Conservation (phyloP, 257 asterid species). For the Fraxinus excelsior region DNA sequence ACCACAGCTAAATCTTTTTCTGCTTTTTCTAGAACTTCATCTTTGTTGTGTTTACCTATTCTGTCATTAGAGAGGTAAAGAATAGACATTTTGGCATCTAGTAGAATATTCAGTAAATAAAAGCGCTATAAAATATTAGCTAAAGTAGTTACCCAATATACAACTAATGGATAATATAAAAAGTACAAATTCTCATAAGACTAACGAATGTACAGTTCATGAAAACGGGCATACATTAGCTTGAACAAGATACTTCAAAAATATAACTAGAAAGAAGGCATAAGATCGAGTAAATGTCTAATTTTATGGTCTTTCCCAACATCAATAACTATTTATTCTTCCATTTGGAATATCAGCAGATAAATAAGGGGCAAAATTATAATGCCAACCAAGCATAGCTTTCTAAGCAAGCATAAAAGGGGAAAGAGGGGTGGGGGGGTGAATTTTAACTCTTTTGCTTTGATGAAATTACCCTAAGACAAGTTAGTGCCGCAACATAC, state of each 20-base stretch:
- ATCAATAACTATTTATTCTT: background rate
- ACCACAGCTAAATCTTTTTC: slow-evolving; percentile 80
- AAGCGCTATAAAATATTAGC: background rate
- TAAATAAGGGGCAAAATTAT: background rate
- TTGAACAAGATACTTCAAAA: slow-evolving; percentile 5
- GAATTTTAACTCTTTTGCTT: background rate
- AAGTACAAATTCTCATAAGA: background rate
- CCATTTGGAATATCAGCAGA: background rate
- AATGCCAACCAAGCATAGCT: background rate
- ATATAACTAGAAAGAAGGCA: background rate
- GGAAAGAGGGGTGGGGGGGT: background rate
- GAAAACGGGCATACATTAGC: background rate
- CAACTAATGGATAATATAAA: background rate
- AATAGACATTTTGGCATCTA: background rate
- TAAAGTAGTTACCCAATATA: background rate
- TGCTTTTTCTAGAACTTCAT: slow-evolving; percentile 72
- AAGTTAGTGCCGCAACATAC: background rate
- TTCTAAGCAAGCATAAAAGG: background rate
- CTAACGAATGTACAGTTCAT: background rate
- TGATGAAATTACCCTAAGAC: background rate
- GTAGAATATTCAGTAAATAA: background rate
- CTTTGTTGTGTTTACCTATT: slow-evolving; percentile 75
- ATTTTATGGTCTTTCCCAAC: background rate
- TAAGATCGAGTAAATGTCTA: background rate
- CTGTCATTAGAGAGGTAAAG: slow-evolving; percentile 39